Base-by-base conservation (phyloP, 352 stramenopile species). In the Pythium pyrilobum region DNA sequence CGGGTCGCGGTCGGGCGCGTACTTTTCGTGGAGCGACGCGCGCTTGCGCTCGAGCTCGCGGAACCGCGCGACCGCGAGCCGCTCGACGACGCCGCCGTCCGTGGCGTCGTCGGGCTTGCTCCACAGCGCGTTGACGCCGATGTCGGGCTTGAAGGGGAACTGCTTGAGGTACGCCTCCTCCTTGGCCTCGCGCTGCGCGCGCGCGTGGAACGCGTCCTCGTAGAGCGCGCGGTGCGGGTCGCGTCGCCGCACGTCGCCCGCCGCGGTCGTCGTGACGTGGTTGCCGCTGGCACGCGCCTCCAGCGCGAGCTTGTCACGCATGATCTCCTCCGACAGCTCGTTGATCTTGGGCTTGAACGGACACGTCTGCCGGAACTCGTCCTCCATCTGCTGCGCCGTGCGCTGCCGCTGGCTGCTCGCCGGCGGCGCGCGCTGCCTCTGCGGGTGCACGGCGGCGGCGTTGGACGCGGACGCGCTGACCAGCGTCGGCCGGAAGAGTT, bases 331-430 rank as follows among this genome's bases (percentile, higher is more conserved):
- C 5, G 79, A 90, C 2, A 85, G 62, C 6, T 61, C 65, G 42
- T 89, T 92, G 53, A 92, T 87, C 56, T 73, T 85, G 5, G 81
- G 81, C 10, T 66, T 69, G 46, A 92, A 92, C 25, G 81, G 77
- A 49, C 73, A 89, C 0, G 69, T 77, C 62, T 81, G 61, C 8
- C 69, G 50, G 51, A 89, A 92, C 40, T 85, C 66, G 8, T 87
- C 70, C 46, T 89, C 73, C 34, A 87, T 72, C 0, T 73, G 71
- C 28, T 69, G 66, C 56, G 89, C 64, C 37, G 71, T 79, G 4
- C 71, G 64, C 46, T 87, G 66, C 16, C 75, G 75, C 40, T 68
- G 51, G 27, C 66, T 53, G n/a, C 57, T 69, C 25, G 36, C 37
- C n/a, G 23, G 5, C 15, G 51, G 36, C 20, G 41, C 20, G 2